These are phyloP conservation scores for Aegilops speltoides DNA, from an alignment of 176 grass and related monocot species.

Conservation along the genomic window DNA sequence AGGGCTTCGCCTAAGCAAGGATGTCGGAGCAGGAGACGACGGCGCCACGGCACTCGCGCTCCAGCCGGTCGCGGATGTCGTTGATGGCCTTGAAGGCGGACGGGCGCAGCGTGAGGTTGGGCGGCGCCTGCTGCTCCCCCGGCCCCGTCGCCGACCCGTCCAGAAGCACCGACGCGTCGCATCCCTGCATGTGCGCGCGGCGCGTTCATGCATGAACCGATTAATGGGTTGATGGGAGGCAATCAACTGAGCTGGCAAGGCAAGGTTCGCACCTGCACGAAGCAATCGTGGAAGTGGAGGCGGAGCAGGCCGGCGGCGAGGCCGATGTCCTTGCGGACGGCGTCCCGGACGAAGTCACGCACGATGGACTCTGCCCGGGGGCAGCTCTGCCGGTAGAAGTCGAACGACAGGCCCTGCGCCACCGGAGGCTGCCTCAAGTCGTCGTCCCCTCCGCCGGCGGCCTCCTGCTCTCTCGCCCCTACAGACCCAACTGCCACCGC, in stretches of 20 bases:
- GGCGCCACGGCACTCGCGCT: constrained; percentile 21
- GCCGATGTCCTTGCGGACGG: constrained; percentile 40
- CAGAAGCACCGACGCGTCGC: constrained; percentile 68
- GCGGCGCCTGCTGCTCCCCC: constrained; percentile 57
- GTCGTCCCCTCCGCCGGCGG: too few species aligned
- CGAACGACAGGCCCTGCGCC: constrained; percentile 47
- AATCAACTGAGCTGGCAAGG: too few species aligned
- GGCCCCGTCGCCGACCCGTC: constrained; percentile 59
- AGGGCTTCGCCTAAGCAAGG: too few species aligned
- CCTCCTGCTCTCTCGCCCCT: neutral
- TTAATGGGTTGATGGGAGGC: too few species aligned
- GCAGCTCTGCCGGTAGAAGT: constrained; percentile 55
- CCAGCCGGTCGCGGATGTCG: constrained; percentile 42
- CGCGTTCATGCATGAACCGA: too few species aligned
- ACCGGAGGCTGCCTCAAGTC: constrained; percentile 35
- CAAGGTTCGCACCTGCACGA: constrained; percentile 39
- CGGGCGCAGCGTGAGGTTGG: constrained; percentile 61
- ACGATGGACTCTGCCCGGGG: constrained; percentile 46
- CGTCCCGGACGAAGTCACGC: neutral
- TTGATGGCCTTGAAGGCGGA: constrained; percentile 70
- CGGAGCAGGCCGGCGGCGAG: constrained; percentile 66
- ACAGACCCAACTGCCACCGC: neutral
- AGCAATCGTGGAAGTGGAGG: constrained; percentile 90
- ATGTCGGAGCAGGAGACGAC: constrained; percentile 68
- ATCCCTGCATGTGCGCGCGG: constrained; percentile 32